Evolutionary conservation across 345 rosid species (phyloP).

Genomic region (Kernera saxatilis): DNA sequence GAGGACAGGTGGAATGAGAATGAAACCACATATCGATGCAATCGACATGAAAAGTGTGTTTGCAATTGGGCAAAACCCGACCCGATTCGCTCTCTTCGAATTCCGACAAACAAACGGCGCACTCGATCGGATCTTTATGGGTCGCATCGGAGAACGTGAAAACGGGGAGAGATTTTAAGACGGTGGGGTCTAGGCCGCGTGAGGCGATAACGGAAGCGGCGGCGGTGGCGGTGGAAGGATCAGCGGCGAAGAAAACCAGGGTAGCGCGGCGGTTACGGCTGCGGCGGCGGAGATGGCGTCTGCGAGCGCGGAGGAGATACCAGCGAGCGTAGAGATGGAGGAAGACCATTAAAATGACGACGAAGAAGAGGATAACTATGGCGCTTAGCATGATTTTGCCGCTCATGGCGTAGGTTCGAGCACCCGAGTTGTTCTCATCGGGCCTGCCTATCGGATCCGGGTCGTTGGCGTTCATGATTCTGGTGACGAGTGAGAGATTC

Average conservation of each 20-base stretch:
- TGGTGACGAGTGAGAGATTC: background rate
- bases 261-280: conserved; percentile 41
- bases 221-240: conserved; percentile 11
- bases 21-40: conserved; percentile 99
- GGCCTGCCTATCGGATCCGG: background rate
- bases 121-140: conserved; percentile 47
- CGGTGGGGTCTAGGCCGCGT: conserved; percentile 55
- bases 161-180: conserved; percentile 60
- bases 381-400: conserved; percentile 73
- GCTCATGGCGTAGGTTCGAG: conserved; percentile 44
- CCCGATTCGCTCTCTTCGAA: conserved; percentile 76
- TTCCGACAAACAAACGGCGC: conserved; percentile 85
- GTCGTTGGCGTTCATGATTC: conserved; percentile 11
- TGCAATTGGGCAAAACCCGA: conserved; percentile 73
- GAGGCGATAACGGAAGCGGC: background rate
- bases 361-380: conserved; percentile 62
- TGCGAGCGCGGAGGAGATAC: conserved; percentile 62
- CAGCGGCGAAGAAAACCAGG: conserved; percentile 50
- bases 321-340: conserved; percentile 94
- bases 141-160: conserved; percentile 47
- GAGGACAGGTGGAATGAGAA: conserved; percentile 87
- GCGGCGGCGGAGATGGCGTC: conserved; percentile 43
- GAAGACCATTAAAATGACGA: conserved; percentile 52
- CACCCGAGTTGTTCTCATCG: background rate
- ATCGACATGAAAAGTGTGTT: conserved; percentile 72